Base-by-base conservation (phyloP, 345 rosid genomes). In the Salix suchowensis region DNA sequence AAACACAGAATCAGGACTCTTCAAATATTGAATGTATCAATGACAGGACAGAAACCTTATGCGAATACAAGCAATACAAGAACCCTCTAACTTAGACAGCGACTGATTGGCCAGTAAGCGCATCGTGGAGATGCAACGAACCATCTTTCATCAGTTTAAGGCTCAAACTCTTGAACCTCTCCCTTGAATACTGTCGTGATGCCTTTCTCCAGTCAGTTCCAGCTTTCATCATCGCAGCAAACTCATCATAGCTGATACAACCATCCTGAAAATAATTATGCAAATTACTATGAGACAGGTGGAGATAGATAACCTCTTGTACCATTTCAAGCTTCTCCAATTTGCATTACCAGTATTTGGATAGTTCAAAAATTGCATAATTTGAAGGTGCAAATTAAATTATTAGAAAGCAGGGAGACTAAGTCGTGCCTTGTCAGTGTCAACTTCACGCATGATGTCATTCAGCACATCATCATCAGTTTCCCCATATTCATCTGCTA, bases 161-260 rank as follows among this genome's bases (percentile, higher is more conserved):
- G 79, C 98, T 95, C 88, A 95, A 84, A 72, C 97, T 95, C 90
- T 95, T 95, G 87, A 91, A 95, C 69, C 98, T 90, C 88, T 95
- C 98, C 79, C 98, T 83, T 18, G 98, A 95, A 83, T 95, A 95
- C 80, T 95, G 98, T 16, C 98, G 87, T 1, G 98, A 95, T 1
- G 98, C 98, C 89, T 95, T 95, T 84, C 98, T 89, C 98, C 98
- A 95, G 66, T 95, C 98, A 0, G 98, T 95, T 82, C 98, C 98
- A 7, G 98, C 81, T 93, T 93, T 95, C 98, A 95, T 95, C 98
- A 95, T 93, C 3, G 90, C 86, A 70, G 89, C 97, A 83, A 95
- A 95, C 83, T 95, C 98, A 26, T 95, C 98, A 34, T 95, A 95
- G 83, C 96, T 91, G 76, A 95, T 91, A 36, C 87, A 77, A 48